Conservation (phyloP, 202 grass and related monocot genomes). For the Panicum hallii region DNA sequence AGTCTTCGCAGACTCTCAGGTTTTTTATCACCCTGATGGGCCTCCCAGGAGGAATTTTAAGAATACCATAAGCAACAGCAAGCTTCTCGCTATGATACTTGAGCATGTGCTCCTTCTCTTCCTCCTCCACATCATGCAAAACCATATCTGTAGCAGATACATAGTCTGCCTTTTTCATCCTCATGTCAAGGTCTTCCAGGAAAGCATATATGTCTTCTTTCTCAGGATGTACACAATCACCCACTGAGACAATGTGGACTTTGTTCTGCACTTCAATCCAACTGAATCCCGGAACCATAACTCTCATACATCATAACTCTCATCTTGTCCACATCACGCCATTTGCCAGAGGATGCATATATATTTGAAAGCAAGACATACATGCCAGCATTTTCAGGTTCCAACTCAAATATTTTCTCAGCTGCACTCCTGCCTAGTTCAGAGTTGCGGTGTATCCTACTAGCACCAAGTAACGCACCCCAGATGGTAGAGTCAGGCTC, state of each 20-base stretch:
- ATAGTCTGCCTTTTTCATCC: conserved; percentile 86
- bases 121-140: conserved; percentile 97
- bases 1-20: conserved; percentile 78
- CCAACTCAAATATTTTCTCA: conserved; percentile 91
- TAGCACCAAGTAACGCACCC: conserved; percentile 91
- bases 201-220: conserved; percentile 88
- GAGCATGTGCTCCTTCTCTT: conserved; percentile 94
- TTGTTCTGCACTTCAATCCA: conserved; percentile 95
- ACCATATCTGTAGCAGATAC: conserved; percentile 82
- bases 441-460: conserved; percentile 86
- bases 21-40: conserved; percentile 89
- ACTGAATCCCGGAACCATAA: conserved; percentile 76
- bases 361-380: conserved; percentile 95
- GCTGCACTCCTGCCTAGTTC: conserved; percentile 78
- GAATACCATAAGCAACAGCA: conserved; percentile 89
- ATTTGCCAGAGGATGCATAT: conserved; percentile 86
- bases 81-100: conserved; percentile 92
- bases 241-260: conserved; percentile 81
- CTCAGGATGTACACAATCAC: conserved; percentile 77
- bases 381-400: conserved; percentile 91
- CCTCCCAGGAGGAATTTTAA: conserved; percentile 78
- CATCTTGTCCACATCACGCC: conserved; percentile 77
- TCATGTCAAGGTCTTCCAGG: conserved; percentile 74
- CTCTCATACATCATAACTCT: conserved; percentile 79
- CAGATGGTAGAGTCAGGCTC: conserved; percentile 86